These are phyloP conservation scores for Ogataea thermomethanolica DNA, from an alignment of 805 yeast genomes.

Conservation along the genomic window DNA sequence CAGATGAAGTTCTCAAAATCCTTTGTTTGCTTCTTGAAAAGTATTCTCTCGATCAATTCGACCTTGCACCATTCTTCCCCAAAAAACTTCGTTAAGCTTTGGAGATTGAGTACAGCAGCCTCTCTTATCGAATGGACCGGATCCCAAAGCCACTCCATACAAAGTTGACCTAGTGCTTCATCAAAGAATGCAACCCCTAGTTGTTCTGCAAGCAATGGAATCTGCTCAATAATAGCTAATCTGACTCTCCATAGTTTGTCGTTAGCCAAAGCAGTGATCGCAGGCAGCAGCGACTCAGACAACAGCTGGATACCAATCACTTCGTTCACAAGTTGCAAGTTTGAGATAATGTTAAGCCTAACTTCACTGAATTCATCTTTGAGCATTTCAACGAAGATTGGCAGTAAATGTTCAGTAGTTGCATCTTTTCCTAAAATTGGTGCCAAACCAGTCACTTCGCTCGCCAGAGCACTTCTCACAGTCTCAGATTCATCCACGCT, in stretches of 20 bases:
- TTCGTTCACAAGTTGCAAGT: conserved; percentile 86
- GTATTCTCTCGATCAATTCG: conserved; percentile 75
- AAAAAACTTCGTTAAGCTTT: conserved; percentile 76
- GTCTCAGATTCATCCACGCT: conserved; percentile 90
- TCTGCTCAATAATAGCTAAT: conserved; percentile 93
- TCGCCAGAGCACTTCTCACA: conserved; percentile 90
- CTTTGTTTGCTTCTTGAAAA: conserved; percentile 39
- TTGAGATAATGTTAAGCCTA: conserved; percentile 87
- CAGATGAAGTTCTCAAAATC: conserved; percentile 70
- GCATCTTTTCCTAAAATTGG: conserved; percentile 81
- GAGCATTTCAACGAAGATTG: conserved; percentile 87
- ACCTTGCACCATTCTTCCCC: conserved; percentile 92
- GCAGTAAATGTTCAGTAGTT: conserved; percentile 78
- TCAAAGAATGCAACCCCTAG: conserved; percentile 91
- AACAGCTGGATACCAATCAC: conserved; percentile 88
- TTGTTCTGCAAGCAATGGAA: conserved; percentile 91
- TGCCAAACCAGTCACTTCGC: conserved; percentile 81
- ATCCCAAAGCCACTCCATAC: conserved; percentile 99
- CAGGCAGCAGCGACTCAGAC: conserved; percentile 87
- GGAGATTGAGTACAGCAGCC: conserved; percentile 87
- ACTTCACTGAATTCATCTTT: conserved; percentile 98
- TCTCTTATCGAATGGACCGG: conserved; percentile 94
- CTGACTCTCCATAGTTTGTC: conserved; percentile 98
- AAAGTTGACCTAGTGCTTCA: conserved; percentile 82
- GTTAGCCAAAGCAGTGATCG: conserved; percentile 92